Evolutionary conservation across 179 eudicot species (phyloP), one percentile per base, ranked within the genome.

Genomic region (Gypsophila paniculata): DNA sequence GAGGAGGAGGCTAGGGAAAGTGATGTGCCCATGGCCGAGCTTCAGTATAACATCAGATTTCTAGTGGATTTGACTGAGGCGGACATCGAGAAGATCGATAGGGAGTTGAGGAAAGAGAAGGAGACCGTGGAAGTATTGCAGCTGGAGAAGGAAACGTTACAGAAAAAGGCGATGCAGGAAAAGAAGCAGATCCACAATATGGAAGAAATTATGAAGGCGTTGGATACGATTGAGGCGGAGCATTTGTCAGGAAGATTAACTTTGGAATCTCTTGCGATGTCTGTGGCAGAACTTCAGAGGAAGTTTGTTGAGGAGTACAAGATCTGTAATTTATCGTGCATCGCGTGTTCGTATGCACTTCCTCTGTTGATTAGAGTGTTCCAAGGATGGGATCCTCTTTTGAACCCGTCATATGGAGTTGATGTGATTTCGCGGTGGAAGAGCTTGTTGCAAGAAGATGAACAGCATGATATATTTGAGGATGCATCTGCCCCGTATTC

Each of bases 371-470:
- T 91, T 61, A 76, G 94, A 75, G 85, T 86, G 32, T 94, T 94
- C 79, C 99, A 94, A 80, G 96, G 97, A 36, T 93, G 98, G 98
- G 88, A 93, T 62, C 98, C 91, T 8, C 89, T 91, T 38, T 88
- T 79, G 61, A 85, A 88, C 78, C 96, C 97, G 19, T 74, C 86
- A 6, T 90, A 88, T 48, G 94, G 94, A 39, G 48, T 80, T 72
- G 78, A 86, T 74, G 78, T 80, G 68, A 72, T 91, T 55, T 72
- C 87, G 60, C 46, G 72, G 71, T 94, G 99, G 99, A 91, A 87
- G 78, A 75, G 80, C 69, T 70, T 94, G 61, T 82, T 94, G 86
- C 89, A 86, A 79, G 84, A 78, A 61, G 75, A 77, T 57, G 86
- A 84, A 25, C 81, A 76, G 57, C 29, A 29, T 72, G 77, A 72